phyloP scores from a whole-genome alignment of 306 rosid species.

The Gastrolobium villosum region DNA sequence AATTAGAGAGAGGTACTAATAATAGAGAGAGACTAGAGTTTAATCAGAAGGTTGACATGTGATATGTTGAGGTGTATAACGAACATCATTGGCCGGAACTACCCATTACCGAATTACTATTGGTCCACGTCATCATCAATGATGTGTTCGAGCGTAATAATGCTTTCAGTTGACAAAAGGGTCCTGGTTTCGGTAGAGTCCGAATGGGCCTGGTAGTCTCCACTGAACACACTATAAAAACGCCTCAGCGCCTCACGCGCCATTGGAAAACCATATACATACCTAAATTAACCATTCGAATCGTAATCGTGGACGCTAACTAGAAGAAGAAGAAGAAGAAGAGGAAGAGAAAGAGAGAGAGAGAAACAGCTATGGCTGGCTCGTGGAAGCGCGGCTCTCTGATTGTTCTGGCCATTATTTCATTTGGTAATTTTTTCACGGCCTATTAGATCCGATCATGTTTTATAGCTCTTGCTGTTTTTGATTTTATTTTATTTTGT shows the following conservation, averaged over 20 bases:
- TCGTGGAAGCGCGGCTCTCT: slow-evolving; percentile 71
- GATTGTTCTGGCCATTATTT: slow-evolving; percentile 70
- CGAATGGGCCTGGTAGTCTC: slow-evolving; percentile 36
- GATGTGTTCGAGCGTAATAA: slow-evolving; percentile 71
- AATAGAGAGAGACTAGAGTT: not conserved
- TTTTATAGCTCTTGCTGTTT: not conserved
- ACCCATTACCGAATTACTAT: slow-evolving; percentile 38
- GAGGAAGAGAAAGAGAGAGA: not conserved
- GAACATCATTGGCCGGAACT: slow-evolving; percentile 61
- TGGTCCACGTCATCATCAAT: slow-evolving; percentile 83
- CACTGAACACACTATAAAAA: slow-evolving; percentile 48
- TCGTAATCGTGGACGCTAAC: not conserved
- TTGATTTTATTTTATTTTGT: not conserved
- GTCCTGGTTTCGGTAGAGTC: slow-evolving; percentile 27
- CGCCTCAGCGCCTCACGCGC: slow-evolving; percentile 40
- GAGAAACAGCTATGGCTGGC: slow-evolving; percentile 66
- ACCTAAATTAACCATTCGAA: slow-evolving; percentile 7
- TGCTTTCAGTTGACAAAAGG: slow-evolving; percentile 19
- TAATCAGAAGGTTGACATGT: not conserved
- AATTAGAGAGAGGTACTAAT: no score
- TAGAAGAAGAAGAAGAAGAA: no score
- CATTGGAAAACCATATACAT: no score
- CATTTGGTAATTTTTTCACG: slow-evolving; percentile 60
- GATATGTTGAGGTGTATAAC: not conserved
- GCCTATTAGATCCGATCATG: slow-evolving; percentile 56